Percentiles rank a stretch among this genome's conserved stretches.
These are phyloP conservation scores for Suillus lakei DNA, from an alignment of 768 basidiomycete genomes.

Conservation along the genomic window DNA sequence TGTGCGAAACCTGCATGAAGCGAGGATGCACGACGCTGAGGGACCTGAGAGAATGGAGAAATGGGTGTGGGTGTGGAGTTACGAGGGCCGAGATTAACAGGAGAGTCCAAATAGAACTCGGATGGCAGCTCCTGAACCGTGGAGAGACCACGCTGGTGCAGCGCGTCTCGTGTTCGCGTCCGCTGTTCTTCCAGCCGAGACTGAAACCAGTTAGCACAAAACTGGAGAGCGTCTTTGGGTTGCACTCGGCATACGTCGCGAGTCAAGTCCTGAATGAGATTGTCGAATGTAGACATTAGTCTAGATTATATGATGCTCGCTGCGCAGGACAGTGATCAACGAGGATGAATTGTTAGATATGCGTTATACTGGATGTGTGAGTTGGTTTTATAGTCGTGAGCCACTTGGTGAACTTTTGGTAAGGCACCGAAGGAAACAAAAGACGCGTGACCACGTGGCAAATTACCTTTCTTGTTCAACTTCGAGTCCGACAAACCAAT, in stretches of 20 bases:
- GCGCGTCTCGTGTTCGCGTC: slow-evolving; percentile 67
- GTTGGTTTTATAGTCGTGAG: slow-evolving; percentile 13
- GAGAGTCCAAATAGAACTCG: slow-evolving; percentile 63
- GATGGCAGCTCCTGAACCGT: slow-evolving; percentile 55
- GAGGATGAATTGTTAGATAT: slow-evolving; percentile 11
- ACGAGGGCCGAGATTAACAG: slow-evolving; percentile 37
- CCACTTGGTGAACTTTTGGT: slow-evolving; percentile 5
- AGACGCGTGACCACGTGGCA: slow-evolving; percentile 30
- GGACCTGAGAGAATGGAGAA: slow-evolving; percentile 61
- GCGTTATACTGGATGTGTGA: not conserved
- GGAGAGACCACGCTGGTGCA: slow-evolving; percentile 56
- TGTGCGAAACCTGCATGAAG: slow-evolving; percentile 54
- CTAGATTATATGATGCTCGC: slow-evolving; percentile 22
- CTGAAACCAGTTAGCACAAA: slow-evolving; percentile 95
- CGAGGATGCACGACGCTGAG: slow-evolving; percentile 58
- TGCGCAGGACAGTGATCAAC: slow-evolving; percentile 1
- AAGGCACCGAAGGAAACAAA: slow-evolving; percentile 18
- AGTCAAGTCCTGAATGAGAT: slow-evolving; percentile 82
- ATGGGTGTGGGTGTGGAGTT: slow-evolving; percentile 44
- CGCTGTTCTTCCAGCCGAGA: slow-evolving; percentile 85
- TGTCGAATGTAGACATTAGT: slow-evolving; percentile 76
- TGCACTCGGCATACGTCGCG: slow-evolving; percentile 86
- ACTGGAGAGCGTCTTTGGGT: slow-evolving; percentile 91
- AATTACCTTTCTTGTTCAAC: slow-evolving; percentile 6
- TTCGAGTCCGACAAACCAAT: not conserved